Evolutionary conservation across 73 alveolate genomes (phyloP).

Genomic region (Paraurostyla sp.): DNA sequence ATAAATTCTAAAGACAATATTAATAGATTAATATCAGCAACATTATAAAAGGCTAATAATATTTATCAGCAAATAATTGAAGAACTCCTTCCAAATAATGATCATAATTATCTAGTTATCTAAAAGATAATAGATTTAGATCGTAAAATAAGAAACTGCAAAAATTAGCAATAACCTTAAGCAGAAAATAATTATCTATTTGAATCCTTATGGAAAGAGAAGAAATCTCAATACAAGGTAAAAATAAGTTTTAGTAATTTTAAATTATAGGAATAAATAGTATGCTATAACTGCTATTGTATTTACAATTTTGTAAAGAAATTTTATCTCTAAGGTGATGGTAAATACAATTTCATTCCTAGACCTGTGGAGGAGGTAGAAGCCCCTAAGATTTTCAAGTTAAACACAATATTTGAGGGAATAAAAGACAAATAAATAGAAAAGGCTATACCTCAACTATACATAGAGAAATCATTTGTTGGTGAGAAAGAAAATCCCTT

Average conservation of each 20-base stretch:
- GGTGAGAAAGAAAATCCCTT: no score
- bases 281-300: constrained; percentile 21
- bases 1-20: not conserved
- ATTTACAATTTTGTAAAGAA: constrained; percentile 17
- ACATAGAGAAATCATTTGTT: not conserved
- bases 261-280: not conserved
- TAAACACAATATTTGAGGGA: constrained; percentile 14
- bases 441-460: not conserved
- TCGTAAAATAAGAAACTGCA: not conserved
- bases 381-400: constrained; percentile 1
- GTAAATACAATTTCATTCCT: not conserved
- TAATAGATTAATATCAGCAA: not conserved
- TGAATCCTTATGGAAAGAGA: constrained; percentile 1
- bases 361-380: not conserved
- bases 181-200: not conserved
- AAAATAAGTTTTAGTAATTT: not conserved
- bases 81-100: not conserved
- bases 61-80: not conserved
- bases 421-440: constrained; percentile 4
- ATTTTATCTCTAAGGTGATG: not conserved
- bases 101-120: constrained; percentile 7
- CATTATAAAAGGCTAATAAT: not conserved
- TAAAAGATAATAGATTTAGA: constrained; percentile 13
- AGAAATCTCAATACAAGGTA: constrained; percentile 16
- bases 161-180: not conserved